Evolutionary conservation across 2,329 filamentous ascomycete species (phyloP).

Genomic region (Atkinsonella texensis): DNA sequence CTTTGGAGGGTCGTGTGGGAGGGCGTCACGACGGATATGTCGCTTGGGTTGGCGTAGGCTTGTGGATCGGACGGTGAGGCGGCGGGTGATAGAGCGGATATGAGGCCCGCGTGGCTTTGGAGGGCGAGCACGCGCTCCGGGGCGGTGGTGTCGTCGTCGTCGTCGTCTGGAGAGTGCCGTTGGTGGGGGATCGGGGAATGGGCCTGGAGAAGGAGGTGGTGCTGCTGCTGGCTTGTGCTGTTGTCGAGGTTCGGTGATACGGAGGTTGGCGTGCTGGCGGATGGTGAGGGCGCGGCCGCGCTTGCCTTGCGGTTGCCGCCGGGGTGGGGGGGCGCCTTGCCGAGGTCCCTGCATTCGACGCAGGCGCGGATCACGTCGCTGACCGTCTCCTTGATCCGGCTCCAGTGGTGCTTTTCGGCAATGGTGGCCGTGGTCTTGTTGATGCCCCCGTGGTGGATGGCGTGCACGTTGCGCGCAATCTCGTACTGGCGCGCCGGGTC

Average conservation of each 20-base stretch:
- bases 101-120: slow-evolving; percentile 16
- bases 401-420: slow-evolving; percentile 93
- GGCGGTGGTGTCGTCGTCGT: slow-evolving; percentile 9
- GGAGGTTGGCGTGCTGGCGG: background rate
- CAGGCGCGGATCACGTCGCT: slow-evolving; percentile 91
- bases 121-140: slow-evolving; percentile 16
- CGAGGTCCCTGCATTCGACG: slow-evolving; percentile 71
- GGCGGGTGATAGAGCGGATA: slow-evolving; percentile 16
- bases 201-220: no score
- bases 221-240: background rate
- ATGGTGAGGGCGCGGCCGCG: background rate
- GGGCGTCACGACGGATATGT: slow-evolving; percentile 30
- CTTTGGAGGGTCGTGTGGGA: background rate
- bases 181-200: background rate
- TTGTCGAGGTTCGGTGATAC: background rate
- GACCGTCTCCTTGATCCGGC: slow-evolving; percentile 94
- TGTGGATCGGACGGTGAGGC: slow-evolving; percentile 16
- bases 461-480: slow-evolving; percentile 69
- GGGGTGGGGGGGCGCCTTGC: slow-evolving; percentile 38
- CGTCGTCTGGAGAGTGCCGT: slow-evolving; percentile 4
- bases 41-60: slow-evolving; percentile 35
- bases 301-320: slow-evolving; percentile 14
- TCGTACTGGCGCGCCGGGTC: slow-evolving; percentile 85
- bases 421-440: slow-evolving; percentile 96
- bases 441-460: slow-evolving; percentile 73